phyloP scores from a whole-genome alignment of 768 basidiomycete species.

The Pisolithus albus region DNA sequence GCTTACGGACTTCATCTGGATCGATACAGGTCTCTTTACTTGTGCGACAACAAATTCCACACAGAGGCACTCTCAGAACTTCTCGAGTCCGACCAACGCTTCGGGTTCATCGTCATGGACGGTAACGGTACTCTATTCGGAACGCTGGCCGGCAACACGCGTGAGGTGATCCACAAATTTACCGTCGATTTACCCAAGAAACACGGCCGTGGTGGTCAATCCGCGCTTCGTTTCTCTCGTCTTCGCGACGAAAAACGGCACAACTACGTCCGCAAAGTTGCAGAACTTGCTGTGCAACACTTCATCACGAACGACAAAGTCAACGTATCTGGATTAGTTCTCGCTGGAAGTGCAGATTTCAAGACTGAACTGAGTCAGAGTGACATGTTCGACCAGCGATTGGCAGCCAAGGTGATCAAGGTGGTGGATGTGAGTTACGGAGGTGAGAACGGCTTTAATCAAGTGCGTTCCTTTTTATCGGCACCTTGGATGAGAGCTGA shows the following conservation, averaged over 20 bases:
- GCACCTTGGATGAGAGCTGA: constrained; percentile 1
- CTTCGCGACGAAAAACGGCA: constrained; percentile 98
- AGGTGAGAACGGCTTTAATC: constrained; percentile 98
- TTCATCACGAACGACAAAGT: constrained; percentile 98
- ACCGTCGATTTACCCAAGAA: constrained; percentile 99
- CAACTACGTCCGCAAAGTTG: constrained; percentile 99
- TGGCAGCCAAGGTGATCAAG: constrained; percentile 91
- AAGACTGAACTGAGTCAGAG: constrained; percentile 95
- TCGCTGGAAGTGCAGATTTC: constrained; percentile 97
- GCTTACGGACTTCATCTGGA: neutral
- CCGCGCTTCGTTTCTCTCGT: constrained; percentile 98
- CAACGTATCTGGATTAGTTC: constrained; percentile 92
- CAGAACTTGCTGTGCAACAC: constrained; percentile 94
- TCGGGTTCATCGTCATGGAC: constrained; percentile 99
- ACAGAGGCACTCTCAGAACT: constrained; percentile 96
- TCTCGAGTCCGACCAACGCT: constrained; percentile 93
- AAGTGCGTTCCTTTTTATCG: constrained; percentile 44
- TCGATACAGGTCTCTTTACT: constrained; percentile 76
- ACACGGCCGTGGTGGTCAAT: constrained; percentile 99
- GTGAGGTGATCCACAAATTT: constrained; percentile 97
- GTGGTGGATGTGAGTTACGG: constrained; percentile 98
- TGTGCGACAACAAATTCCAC: constrained; percentile 99
- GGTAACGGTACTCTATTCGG: constrained; percentile 97
- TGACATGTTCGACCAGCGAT: constrained; percentile 90
- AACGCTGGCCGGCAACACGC: constrained; percentile 91